phyloP scores from a whole-genome alignment of 805 yeast species.

The Gaillardinia entomophila region DNA sequence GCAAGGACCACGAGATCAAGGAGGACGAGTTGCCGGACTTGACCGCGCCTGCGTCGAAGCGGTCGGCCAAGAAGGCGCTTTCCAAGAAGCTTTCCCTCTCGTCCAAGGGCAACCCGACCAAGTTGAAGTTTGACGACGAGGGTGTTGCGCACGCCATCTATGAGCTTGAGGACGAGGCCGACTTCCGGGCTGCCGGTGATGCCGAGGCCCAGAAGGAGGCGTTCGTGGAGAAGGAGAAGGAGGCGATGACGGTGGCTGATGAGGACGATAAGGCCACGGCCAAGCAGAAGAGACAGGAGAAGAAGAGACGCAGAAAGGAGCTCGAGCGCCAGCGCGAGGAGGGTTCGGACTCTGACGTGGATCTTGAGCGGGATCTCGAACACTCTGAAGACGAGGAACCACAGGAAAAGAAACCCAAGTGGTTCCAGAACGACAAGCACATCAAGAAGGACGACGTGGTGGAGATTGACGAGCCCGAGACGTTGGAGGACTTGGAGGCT shows the following conservation, averaged over 20 bases:
- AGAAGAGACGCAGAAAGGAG: constrained; percentile 85
- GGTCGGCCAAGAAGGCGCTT: constrained; percentile 79
- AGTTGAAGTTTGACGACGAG: constrained; percentile 86
- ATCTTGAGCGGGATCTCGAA: constrained; percentile 45
- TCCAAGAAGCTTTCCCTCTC: constrained; percentile 72
- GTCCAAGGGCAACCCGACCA: constrained; percentile 63
- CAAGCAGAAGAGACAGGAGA: constrained; percentile 73
- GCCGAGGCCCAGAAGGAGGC: constrained; percentile 62
- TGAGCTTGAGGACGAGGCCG: constrained; percentile 86
- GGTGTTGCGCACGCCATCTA: constrained; percentile 89
- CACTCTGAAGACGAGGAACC: constrained; percentile 26
- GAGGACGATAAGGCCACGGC: constrained; percentile 71
- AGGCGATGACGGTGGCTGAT: constrained; percentile 68
- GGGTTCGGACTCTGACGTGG: constrained; percentile 20
- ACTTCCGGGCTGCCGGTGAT: constrained; percentile 69
- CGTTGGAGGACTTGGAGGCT: constrained; percentile 91
- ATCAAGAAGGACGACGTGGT: constrained; percentile 31
- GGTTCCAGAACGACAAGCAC: constrained; percentile 39
- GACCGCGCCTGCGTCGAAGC: constrained; percentile 65
- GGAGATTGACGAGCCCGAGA: constrained; percentile 83
- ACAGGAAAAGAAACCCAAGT: constrained; percentile 38
- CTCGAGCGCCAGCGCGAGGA: constrained; percentile 53
- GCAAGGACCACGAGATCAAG: constrained; percentile 64
- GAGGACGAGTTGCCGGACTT: constrained; percentile 64
- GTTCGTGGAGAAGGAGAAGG: constrained; percentile 62